Base-by-base conservation (phyloP, 1,284 basidiomycete species). In the Cryptococcus deneoformans region DNA sequence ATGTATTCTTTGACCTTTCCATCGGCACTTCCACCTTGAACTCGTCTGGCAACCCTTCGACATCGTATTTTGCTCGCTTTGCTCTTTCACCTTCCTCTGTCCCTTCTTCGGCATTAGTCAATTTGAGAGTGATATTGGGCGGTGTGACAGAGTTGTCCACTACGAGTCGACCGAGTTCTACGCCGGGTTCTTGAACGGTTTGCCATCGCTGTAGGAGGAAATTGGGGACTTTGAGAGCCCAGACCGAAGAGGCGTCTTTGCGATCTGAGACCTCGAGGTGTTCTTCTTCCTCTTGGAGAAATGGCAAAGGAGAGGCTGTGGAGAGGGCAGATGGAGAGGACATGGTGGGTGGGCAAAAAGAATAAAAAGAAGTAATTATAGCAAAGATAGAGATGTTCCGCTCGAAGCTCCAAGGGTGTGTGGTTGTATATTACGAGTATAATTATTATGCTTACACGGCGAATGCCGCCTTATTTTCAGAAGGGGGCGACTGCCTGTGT, bases 171-270 rank as follows among this genome's bases (percentile, higher is more conserved):
- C 81, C 82, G 11, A 83, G 59, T 4, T 78, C 71, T 38, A 78
- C 67, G 20, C 80, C 81, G 20, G 76, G 76, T 52, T 79, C 72
- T n/a, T 70, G 65, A 11, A 80, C 75, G 16, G 71, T 65, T 59
- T 73, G 71, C 82, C 82, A 83, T 37, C 77, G 73, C 57, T 82
- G 79, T 37, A 80, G 68, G 16, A 83, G 58, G 67, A 82, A 82
- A 12, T 78, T 71, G 10, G 82, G 82, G 35, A 83, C 76, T 71
- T 74, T 74, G 47, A 76, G 57, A 12, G 72, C 70, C 75, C 75
- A 76, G n/a, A 72, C 66, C 37, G 68, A 69, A 29, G 61, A 62
- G 20, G 56, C 53, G 50, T 63, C 62, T 54, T 65, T 57, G 20
- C 53, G 50, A 11, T 44, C 45, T 1, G 59, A 58, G 20, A 73